These are phyloP conservation scores for Phytophthora citricola DNA, from an alignment of 352 stramenopile genomes.

Conservation along the genomic window DNA sequence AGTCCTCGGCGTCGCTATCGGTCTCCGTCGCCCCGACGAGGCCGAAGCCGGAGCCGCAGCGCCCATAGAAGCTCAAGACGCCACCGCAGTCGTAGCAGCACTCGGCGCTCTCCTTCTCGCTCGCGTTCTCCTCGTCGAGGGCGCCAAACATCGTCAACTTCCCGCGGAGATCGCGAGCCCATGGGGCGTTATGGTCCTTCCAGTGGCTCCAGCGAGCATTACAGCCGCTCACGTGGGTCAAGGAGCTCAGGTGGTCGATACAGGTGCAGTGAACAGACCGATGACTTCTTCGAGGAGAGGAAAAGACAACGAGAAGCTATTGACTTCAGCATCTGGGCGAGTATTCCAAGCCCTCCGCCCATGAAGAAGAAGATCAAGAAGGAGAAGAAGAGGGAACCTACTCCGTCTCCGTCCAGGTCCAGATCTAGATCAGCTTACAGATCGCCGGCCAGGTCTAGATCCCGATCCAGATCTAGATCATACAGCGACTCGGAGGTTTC, in stretches of 20 bases:
- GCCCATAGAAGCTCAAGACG: slow-evolving; percentile 25
- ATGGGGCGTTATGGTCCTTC: slow-evolving; percentile 40
- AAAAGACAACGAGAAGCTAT: slow-evolving; percentile 69
- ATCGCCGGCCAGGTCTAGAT: slow-evolving; percentile 15
- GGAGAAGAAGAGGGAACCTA: slow-evolving; percentile 34
- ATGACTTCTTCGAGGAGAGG: slow-evolving; percentile 79
- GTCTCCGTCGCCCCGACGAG: slow-evolving; percentile 31
- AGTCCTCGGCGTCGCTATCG: slow-evolving; percentile 37
- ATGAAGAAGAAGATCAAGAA: slow-evolving; percentile 61
- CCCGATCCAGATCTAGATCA: slow-evolving; percentile 26
- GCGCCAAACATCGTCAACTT: slow-evolving; percentile 32
- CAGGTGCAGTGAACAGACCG: slow-evolving; percentile 42
- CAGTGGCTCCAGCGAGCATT: slow-evolving; percentile 1
- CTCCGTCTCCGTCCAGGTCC: slow-evolving; percentile 16
- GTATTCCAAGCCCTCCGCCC: slow-evolving; percentile 72
- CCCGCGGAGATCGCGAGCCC: slow-evolving; percentile 21
- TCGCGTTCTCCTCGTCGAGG: slow-evolving; percentile 36
- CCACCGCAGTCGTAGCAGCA: slow-evolving; percentile 28
- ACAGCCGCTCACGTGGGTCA: slow-evolving; percentile 23
- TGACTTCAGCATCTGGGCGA: slow-evolving; percentile 75
- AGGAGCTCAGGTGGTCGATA: slow-evolving; percentile 25
- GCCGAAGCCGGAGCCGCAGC: slow-evolving; percentile 42
- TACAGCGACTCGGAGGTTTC: slow-evolving; percentile 35
- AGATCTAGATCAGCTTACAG: slow-evolving; percentile 19
- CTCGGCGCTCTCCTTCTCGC: slow-evolving; percentile 19